phyloP scores from a whole-genome alignment of 1,284 basidiomycete species.

The Schizophyllum commune region DNA sequence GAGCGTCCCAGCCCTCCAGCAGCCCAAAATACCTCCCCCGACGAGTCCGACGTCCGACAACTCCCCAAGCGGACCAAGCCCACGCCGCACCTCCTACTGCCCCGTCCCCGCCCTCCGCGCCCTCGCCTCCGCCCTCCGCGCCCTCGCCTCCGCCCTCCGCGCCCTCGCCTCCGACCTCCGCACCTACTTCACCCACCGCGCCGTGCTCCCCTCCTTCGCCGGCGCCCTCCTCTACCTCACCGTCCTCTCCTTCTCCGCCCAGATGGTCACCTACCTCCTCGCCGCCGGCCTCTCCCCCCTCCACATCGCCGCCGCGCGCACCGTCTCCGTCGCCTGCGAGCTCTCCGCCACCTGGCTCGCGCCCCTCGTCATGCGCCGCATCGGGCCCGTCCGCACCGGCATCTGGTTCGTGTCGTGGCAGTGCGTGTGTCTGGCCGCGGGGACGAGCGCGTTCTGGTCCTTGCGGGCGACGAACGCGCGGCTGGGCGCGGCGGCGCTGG shows the following conservation, averaged over 20 bases:
- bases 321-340: slow-evolving; percentile 13
- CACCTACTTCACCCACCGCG: slow-evolving; percentile 13
- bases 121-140: too few relatives aligned
- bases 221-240: slow-evolving; percentile 18
- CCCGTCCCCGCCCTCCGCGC: too few relatives aligned
- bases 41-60: too few relatives aligned
- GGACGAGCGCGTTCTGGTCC: slow-evolving; percentile 7
- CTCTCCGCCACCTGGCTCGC: slow-evolving; percentile 17
- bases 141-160: too few relatives aligned
- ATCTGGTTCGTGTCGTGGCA: slow-evolving; percentile 17
- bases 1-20: too few relatives aligned
- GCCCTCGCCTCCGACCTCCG: too few relatives aligned
- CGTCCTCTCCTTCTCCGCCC: slow-evolving; percentile 16
- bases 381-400: slow-evolving; percentile 15
- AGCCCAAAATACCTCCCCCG: too few relatives aligned
- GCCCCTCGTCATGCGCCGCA: slow-evolving; percentile 8
- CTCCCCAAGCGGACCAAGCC: too few relatives aligned
- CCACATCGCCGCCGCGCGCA: slow-evolving; percentile 13
- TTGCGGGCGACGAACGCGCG: slow-evolving; percentile 5
- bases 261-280: slow-evolving; percentile 19
- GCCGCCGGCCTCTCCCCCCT: slow-evolving; percentile 12
- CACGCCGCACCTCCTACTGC: too few relatives aligned
- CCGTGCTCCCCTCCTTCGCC: slow-evolving; percentile 17
- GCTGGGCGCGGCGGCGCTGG: slow-evolving; percentile 8
- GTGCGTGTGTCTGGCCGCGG: slow-evolving; percentile 10